A percentile compares a stretch with the other conserved stretches of the same genome.
Evolutionary conservation across 129 eudicot genomes (phyloP).

Genomic region (Rutidosis leptorrhynchoides): DNA sequence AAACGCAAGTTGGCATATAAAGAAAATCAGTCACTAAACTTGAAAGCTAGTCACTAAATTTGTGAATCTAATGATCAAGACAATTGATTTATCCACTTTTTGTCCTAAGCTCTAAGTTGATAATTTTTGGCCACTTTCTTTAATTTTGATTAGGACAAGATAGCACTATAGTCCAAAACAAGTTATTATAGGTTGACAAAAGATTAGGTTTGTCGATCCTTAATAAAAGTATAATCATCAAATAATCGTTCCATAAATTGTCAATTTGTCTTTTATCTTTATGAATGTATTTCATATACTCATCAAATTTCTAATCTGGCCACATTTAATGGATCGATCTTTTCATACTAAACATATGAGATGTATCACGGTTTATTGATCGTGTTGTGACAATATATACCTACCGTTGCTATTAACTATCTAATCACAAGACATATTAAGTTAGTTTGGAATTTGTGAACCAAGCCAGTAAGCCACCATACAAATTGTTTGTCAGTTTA

Average conservation of each 20-base stretch:
- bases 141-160: conserved; percentile 5
- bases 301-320: conserved; percentile 27
- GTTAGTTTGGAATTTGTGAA: neutral
- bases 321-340: conserved; percentile 21
- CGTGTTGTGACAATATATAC: conserved; percentile 7
- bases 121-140: conserved; percentile 3
- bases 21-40: too few relatives aligned
- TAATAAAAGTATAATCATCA: conserved; percentile 22
- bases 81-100: neutral
- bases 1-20: neutral
- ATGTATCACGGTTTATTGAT: conserved; percentile 11
- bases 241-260: conserved; percentile 11
- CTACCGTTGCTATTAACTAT: neutral
- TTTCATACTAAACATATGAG: conserved; percentile 23
- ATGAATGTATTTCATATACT: conserved; percentile 5
- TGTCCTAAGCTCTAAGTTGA: neutral
- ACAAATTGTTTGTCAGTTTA: neutral
- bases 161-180: neutral
- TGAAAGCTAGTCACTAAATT: too few relatives aligned
- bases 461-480: conserved; percentile 6
- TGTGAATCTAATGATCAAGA: neutral
- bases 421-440: conserved; percentile 11
- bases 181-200: conserved; percentile 14
- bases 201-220: conserved; percentile 24
- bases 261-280: conserved; percentile 16